Evolutionary conservation across 306 rosid genomes (phyloP), one percentile per base, ranked within the genome.

Genomic region (Senna siamea): DNA sequence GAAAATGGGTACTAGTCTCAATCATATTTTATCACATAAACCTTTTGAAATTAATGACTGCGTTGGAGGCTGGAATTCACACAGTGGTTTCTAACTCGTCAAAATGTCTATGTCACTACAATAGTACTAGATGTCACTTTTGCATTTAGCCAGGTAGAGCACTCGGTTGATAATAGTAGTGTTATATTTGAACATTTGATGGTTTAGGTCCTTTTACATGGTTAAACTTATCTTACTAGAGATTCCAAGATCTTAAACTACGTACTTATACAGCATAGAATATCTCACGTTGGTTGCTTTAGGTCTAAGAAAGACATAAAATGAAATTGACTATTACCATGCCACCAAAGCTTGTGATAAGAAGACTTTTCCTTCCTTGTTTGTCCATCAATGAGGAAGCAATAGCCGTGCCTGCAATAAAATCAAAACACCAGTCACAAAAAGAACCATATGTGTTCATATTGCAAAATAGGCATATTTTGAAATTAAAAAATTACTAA

Each of bases 351-450:
- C 98, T 93, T 55, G 83, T 84, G 26, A 89, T 80, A 34, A 91
- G 90, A 87, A 93, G 98, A 84, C 87, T 89, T 77, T 87, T 93
- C 80, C 98, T 81, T 74, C 98, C 98, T 80, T 91, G 87, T 32
- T 58, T 79, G 66, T 93, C 98, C 98, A 93, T 93, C 89, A 93
- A 84, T 69, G 96, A 91, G 2, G 98, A 91, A 70, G 98, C 97
- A 47, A 93, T 71, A 65, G 85, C 75, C 1, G 97, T 87, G 80
- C 98, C 98, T 93, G 84, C 71, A 80, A 79, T 35, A 52, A 62
- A 55, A 78, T 72, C 72, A 72, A 26, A 72, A 50, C 51, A n/a
- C 7, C 47, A 28, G 78, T 14, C 51, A 34, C 66, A 77, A 58
- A 58, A 35, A 77, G 23, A 50, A 55, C 61, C 35, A 76, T 20